Evolutionary conservation across 2,329 filamentous ascomycete genomes (phyloP).

Genomic region (Alternaria solani): DNA sequence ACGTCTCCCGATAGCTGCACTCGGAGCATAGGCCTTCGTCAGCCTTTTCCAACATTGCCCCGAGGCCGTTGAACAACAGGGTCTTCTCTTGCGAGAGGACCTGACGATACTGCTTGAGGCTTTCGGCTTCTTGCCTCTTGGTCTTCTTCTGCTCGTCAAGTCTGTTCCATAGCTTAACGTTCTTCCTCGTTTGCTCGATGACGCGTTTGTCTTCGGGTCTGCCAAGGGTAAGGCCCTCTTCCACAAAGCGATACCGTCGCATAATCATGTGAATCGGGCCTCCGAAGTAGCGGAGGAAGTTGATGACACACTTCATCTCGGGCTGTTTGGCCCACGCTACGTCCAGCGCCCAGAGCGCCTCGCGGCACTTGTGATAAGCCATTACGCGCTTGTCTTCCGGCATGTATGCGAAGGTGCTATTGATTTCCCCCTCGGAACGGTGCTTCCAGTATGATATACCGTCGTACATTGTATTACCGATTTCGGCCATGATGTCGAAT

Average conservation of each 20-base stretch:
- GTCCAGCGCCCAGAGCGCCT: slow-evolving; percentile 10
- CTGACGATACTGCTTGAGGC: neutral
- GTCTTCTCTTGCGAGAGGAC: neutral
- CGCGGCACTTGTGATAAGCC: slow-evolving; percentile 18
- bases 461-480: slow-evolving; percentile 44
- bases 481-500: slow-evolving; percentile 27
- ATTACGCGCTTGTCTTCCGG: slow-evolving; percentile 27
- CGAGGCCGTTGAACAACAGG: slow-evolving; percentile 1
- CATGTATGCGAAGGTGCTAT: slow-evolving; percentile 46
- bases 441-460: slow-evolving; percentile 48
- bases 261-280: slow-evolving; percentile 15
- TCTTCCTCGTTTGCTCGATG: slow-evolving; percentile 1
- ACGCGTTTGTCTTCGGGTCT: neutral
- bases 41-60: neutral
- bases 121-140: neutral
- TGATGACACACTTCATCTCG: slow-evolving; percentile 10
- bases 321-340: slow-evolving; percentile 3
- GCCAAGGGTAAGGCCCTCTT: slow-evolving; percentile 5
- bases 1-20: slow-evolving; percentile 1
- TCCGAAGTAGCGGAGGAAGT: slow-evolving; percentile 12
- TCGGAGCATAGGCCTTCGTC: neutral
- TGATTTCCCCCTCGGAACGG: slow-evolving; percentile 46
- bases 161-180: slow-evolving; percentile 7
- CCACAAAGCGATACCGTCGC: slow-evolving; percentile 15
- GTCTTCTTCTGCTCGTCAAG: neutral